A percentile compares a stretch with the other conserved stretches of the same genome.
These are phyloP conservation scores for Flaveria ramosissima DNA, from an alignment of 129 eudicot species.

Conservation along the genomic window DNA sequence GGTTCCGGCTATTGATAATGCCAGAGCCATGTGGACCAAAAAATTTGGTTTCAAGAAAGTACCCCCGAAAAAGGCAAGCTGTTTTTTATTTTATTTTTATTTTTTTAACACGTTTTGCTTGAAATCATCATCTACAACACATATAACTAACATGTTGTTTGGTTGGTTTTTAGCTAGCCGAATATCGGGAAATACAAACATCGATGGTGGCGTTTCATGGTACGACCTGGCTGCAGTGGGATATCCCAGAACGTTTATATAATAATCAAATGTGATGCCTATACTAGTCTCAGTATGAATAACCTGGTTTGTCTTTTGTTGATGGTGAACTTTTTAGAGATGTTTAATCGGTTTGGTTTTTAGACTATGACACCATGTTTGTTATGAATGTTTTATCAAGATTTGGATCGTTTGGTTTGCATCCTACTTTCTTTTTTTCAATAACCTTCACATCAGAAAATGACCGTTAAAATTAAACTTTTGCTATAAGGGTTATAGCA, in stretches of 20 bases:
- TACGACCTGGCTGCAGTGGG: not conserved
- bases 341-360: not conserved
- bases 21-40: slow-evolving; percentile 64
- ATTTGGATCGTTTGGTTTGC: not conserved
- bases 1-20: slow-evolving; percentile 78
- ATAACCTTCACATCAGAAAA: not conserved
- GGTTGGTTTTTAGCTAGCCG: not conserved
- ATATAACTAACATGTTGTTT: not conserved
- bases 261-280: not conserved
- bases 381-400: not conserved
- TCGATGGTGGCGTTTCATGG: not conserved
- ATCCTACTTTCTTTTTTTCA: not conserved
- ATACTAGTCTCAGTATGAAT: too few relatives aligned
- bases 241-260: not conserved
- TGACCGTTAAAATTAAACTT: too few relatives aligned
- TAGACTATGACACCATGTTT: not conserved
- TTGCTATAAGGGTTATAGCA: too few relatives aligned
- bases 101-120: not conserved
- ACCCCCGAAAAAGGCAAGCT: slow-evolving; percentile 38
- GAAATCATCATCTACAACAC: not conserved
- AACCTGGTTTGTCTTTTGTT: not conserved
- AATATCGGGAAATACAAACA: not conserved
- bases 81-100: not conserved
- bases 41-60: slow-evolving; percentile 62
- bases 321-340: slow-evolving; percentile 2